A percentile compares a stretch with the other conserved stretches of the same genome.
phyloP scores from a whole-genome alignment of 1,284 basidiomycete genomes.

The Marasmius tenuissimus region DNA sequence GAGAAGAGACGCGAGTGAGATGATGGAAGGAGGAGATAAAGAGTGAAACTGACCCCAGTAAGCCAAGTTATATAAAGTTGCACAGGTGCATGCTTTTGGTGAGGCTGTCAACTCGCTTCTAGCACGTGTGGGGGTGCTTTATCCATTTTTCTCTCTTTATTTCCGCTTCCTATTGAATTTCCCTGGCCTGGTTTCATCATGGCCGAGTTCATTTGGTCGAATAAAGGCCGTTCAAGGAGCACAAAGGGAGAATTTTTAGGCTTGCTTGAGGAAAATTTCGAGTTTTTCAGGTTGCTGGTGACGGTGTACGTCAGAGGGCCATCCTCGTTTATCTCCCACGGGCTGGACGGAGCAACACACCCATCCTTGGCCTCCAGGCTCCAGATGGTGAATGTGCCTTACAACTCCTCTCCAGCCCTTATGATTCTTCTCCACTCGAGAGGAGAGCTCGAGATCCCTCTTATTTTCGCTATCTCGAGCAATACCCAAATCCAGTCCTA shows the following conservation, averaged over 20 bases:
- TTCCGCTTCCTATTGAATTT: neutral
- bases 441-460: too few species aligned
- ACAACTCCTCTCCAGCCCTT: too few species aligned
- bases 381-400: too few species aligned
- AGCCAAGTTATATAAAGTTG: neutral
- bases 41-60: neutral
- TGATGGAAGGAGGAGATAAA: neutral
- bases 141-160: neutral
- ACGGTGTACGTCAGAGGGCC: too few species aligned
- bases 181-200: neutral
- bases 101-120: conserved; percentile 1
- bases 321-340: too few species aligned
- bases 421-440: too few species aligned
- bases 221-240: neutral
- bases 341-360: too few species aligned
- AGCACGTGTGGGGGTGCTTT: neutral
- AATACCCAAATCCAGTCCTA: too few species aligned
- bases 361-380: too few species aligned
- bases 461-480: too few species aligned
- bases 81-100: conserved; percentile 1
- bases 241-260: neutral
- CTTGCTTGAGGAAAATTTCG: neutral
- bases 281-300: neutral
- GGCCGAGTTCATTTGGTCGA: neutral
- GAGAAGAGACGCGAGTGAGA: neutral